Evolutionary conservation across 2,329 filamentous ascomycete species (phyloP).

Genomic region (Scedosporium boydii): DNA sequence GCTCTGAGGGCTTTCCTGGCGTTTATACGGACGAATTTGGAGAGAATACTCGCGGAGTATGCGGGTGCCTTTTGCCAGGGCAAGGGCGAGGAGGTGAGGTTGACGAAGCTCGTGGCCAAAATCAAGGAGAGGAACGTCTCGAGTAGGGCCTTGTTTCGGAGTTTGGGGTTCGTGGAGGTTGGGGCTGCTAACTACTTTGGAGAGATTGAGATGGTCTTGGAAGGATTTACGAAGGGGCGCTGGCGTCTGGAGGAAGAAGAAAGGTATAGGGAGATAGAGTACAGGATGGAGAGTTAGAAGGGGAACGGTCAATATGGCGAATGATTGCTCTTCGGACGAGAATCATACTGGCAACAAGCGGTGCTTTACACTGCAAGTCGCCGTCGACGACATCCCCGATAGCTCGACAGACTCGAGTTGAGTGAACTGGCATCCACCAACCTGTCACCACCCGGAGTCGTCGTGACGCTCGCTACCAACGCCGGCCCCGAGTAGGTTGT

Average conservation of each 20-base stretch:
- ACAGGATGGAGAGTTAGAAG: background rate
- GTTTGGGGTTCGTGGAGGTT: conserved; percentile 41
- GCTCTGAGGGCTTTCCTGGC: conserved; percentile 59
- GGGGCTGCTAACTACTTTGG: conserved; percentile 51
- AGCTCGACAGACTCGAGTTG: no score
- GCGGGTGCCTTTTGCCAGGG: conserved; percentile 11
- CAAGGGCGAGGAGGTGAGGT: conserved; percentile 6
- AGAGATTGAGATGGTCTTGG: conserved; percentile 42
- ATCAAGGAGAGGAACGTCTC: conserved; percentile 46
- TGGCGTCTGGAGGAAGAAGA: conserved; percentile 8
- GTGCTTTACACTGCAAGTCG: no score
- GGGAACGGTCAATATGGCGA: background rate
- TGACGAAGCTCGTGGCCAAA: conserved; percentile 47
- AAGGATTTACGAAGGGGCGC: conserved; percentile 13
- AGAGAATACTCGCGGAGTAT: conserved; percentile 42
- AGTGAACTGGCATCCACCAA: no score
- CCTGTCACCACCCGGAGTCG: no score
- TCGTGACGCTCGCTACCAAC: no score
- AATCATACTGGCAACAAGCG: background rate
- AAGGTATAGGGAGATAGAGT: conserved; percentile 5
- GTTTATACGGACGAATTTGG: conserved; percentile 51
- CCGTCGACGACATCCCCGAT: no score
- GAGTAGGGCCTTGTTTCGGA: conserved; percentile 41
- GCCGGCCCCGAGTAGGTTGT: no score
- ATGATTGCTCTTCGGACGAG: background rate